Evolutionary conservation across 2,329 filamentous ascomycete species (phyloP).

Genomic region (Lecanicillium sp.): DNA sequence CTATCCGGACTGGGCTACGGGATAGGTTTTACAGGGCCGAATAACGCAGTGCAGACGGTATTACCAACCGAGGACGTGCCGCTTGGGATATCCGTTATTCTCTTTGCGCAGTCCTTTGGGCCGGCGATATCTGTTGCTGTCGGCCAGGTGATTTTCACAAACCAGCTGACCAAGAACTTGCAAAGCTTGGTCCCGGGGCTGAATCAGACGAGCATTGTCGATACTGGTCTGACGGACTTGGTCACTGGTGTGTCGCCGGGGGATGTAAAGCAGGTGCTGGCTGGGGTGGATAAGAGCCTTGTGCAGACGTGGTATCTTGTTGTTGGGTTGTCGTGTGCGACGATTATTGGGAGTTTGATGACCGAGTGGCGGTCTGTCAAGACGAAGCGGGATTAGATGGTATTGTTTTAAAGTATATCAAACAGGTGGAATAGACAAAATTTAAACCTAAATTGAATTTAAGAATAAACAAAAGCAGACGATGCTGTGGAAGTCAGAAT

Average conservation of each 20-base stretch:
- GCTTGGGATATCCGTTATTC: conserved; percentile 13
- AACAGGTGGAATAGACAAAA: no score
- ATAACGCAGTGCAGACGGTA: conserved; percentile 31
- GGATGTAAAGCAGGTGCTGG: not conserved
- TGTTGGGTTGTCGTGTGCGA: conserved; percentile 15
- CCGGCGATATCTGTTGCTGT: conserved; percentile 12
- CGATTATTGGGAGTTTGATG: conserved; percentile 13
- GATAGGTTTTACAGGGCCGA: conserved; percentile 27
- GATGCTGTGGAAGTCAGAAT: no score
- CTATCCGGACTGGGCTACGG: conserved; percentile 29
- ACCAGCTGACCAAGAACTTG: conserved; percentile 9
- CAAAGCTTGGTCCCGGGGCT: not conserved
- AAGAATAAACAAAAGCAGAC: no score
- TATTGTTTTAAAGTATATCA: no score
- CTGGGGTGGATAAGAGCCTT: conserved; percentile 9
- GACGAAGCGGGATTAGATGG: conserved; percentile 6
- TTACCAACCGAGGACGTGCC: conserved; percentile 15
- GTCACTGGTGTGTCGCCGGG: not conserved
- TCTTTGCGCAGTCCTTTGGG: conserved; percentile 14
- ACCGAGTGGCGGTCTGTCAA: conserved; percentile 22
- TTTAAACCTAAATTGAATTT: no score
- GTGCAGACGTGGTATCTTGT: conserved; percentile 15
- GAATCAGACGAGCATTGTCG: not conserved
- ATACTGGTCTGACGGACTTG: conserved; percentile 4
- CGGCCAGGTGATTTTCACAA: conserved; percentile 14